These are phyloP conservation scores for Neonectria ditissima DNA, from an alignment of 2,329 filamentous ascomycete species.

Conservation along the genomic window DNA sequence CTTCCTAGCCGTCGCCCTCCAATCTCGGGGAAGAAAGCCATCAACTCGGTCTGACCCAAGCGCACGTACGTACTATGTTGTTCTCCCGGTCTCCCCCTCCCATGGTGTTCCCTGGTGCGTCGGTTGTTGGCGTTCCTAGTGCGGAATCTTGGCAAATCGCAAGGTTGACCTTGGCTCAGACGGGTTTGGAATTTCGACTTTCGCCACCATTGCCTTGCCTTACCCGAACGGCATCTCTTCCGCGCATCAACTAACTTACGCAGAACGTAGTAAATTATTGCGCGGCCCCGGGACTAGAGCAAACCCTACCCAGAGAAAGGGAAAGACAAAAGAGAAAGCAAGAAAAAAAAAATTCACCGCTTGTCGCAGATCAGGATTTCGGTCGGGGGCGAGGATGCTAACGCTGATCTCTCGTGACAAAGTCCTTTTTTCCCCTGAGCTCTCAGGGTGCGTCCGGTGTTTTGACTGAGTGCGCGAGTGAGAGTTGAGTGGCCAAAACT, in stretches of 20 bases:
- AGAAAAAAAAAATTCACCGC: neutral
- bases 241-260: constrained; percentile 16
- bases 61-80: constrained; percentile 8
- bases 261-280: constrained; percentile 15
- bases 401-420: constrained; percentile 23
- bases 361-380: constrained; percentile 13
- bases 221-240: constrained; percentile 14
- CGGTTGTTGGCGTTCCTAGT: neutral
- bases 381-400: constrained; percentile 20
- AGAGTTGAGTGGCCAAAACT: neutral
- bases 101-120: constrained; percentile 1
- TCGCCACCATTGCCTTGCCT: constrained; percentile 35
- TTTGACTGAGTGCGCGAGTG: neutral
- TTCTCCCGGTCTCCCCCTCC: too few species aligned
- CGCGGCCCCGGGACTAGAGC: neutral
- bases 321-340: neutral
- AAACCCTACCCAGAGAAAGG: neutral
- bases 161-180: constrained; percentile 38
- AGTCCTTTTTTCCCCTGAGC: constrained; percentile 27
- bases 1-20: neutral
- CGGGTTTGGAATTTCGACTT: constrained; percentile 33
- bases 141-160: constrained; percentile 23
- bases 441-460: neutral
- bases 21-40: neutral
- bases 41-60: neutral